These are phyloP conservation scores for Aquilaria malaccensis DNA, from an alignment of 345 rosid species.

Conservation along the genomic window DNA sequence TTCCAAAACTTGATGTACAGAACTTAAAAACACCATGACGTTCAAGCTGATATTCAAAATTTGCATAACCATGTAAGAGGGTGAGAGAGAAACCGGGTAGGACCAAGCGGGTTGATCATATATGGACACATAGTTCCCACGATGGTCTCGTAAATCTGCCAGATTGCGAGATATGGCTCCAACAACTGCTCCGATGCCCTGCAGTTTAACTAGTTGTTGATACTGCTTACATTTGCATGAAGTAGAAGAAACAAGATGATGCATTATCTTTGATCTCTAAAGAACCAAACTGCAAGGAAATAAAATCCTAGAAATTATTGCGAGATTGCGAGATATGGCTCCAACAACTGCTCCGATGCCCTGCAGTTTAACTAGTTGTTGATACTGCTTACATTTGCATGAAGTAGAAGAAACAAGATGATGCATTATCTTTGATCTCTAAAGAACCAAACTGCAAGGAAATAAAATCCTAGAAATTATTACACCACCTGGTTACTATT, in stretches of 20 bases:
- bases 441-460: not conserved
- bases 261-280: not conserved
- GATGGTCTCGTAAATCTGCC: slow-evolving; percentile 65
- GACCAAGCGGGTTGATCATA: slow-evolving; percentile 68
- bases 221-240: slow-evolving; percentile 9
- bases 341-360: slow-evolving; percentile 83
- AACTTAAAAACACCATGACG: too few relatives aligned
- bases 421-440: not conserved
- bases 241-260: slow-evolving; percentile 2
- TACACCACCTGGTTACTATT: too few relatives aligned
- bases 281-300: not conserved
- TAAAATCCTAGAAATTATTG: not conserved
- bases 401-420: slow-evolving; percentile 1
- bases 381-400: slow-evolving; percentile 10
- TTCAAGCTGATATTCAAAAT: not conserved
- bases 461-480: not conserved
- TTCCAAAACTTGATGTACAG: too few relatives aligned
- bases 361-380: slow-evolving; percentile 28
- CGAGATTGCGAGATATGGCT: slow-evolving; percentile 74
- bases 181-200: slow-evolving; percentile 82
- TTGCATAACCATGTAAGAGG: slow-evolving; percentile 7
- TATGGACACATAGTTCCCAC: slow-evolving; percentile 60
- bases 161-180: slow-evolving; percentile 83
- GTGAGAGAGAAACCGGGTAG: slow-evolving; percentile 40
- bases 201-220: slow-evolving; percentile 17